Evolutionary conservation across 306 rosid genomes (phyloP), one percentile per base, ranked within the genome.

Genomic region (Malus fusca): DNA sequence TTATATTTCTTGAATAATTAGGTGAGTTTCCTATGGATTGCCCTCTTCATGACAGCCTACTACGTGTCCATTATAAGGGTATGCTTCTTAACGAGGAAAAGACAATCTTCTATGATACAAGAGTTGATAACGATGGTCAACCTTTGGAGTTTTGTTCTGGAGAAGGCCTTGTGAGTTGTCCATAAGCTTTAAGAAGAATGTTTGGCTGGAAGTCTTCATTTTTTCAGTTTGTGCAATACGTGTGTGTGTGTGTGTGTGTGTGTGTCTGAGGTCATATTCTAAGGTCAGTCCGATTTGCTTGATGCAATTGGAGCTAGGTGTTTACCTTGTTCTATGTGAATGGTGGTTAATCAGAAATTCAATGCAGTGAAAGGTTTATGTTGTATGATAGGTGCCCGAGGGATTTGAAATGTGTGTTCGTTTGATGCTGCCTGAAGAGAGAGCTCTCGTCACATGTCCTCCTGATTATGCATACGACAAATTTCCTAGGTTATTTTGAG

Each of bases 1-100:
- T 33, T 21, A 78, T 79, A 74, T 79, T 21, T 78, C 71, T 86
- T 78, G 77, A 71, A 73, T 37, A 69, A 80, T 79, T 77, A 92
- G 99, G 99, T 76, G 99, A 96, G 6, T 96, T 96, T 82, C 99
- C 93, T 18, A 96, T 96, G 99, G 99, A 96, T 82, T 96, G 98
- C 84, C 98, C 98, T 69, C 99, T 96, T 76, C 97, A 96, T n/a
- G 98, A 96, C 84, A 96, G 97, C 80, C 89, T 89, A 51, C 88
- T 92, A 62, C 88, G 77, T 5, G 93, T 96, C 56, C 99, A 92
- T 83, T 96, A 89, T 88, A 90, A 96, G 94, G 99, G 96, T 71
- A 89, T 86, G 85, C 78, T 93, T 78, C 89, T 88, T 71, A 66
- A 80, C 58, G 92, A 88, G 74, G 91, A 87, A 83, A 92, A 89